Conservation (phyloP, 169 alveolate species). For the Theileria parva region DNA sequence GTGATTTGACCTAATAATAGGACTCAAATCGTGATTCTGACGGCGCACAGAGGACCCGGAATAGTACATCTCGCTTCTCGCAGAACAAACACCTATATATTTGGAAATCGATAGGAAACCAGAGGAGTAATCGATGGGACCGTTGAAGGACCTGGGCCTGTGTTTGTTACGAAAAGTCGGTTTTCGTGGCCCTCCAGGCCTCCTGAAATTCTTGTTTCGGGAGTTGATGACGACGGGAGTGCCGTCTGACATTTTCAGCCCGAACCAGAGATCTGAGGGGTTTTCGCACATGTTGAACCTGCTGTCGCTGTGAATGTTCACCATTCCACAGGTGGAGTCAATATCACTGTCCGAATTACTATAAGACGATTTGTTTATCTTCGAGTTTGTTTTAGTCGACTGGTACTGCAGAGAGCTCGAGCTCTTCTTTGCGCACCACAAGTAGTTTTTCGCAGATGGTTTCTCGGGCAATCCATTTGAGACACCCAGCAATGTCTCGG, state of each 20-base stretch:
- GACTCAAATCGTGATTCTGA: neutral
- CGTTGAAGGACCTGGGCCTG: slow-evolving; percentile 8
- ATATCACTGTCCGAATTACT: slow-evolving; percentile 55
- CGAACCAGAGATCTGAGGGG: slow-evolving; percentile 81
- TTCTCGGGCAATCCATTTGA: slow-evolving; percentile 25
- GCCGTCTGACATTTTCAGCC: slow-evolving; percentile 74
- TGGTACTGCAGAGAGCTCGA: slow-evolving; percentile 7
- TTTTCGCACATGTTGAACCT: slow-evolving; percentile 75
- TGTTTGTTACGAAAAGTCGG: neutral
- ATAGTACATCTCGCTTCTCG: slow-evolving; percentile 36
- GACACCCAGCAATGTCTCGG: slow-evolving; percentile 28
- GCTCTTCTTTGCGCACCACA: slow-evolving; percentile 58
- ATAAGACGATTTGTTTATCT: slow-evolving; percentile 11
- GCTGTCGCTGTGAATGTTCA: slow-evolving; percentile 58
- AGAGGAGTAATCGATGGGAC: slow-evolving; percentile 57
- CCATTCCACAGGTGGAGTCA: slow-evolving; percentile 66
- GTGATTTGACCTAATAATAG: neutral
- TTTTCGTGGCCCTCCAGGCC: neutral
- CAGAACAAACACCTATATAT: slow-evolving; percentile 55
- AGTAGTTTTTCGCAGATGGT: slow-evolving; percentile 41
- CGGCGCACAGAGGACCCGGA: neutral
- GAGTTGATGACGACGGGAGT: slow-evolving; percentile 72
- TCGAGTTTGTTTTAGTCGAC: slow-evolving; percentile 19
- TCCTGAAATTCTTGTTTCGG: slow-evolving; percentile 32
- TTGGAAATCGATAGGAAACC: slow-evolving; percentile 56